phyloP scores from a whole-genome alignment of 352 stramenopile genomes.

The Phytophthora agathidicida region DNA sequence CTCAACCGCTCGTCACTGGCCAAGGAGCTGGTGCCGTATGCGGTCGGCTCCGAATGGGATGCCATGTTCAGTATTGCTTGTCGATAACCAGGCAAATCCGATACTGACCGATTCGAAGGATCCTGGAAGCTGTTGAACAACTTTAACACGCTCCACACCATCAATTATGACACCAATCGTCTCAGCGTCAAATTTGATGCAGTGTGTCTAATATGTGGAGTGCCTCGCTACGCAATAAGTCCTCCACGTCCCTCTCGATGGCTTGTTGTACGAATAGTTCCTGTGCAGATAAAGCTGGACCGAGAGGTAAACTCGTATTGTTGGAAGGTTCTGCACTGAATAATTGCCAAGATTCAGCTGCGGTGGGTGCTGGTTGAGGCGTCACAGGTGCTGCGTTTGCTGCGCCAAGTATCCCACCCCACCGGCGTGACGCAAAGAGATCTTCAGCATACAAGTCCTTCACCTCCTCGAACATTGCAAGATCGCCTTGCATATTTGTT shows the following conservation, averaged over 20 bases:
- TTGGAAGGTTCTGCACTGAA: background rate
- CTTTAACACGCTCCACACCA: too few relatives aligned
- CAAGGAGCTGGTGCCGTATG: slow-evolving; percentile 54
- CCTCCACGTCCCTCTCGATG: slow-evolving; percentile 31
- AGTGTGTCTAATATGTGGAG: background rate
- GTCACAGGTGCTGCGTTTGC: background rate
- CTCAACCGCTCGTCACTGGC: slow-evolving; percentile 33
- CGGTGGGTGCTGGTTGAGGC: background rate
- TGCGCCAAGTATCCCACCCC: slow-evolving; percentile 4
- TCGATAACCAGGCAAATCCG: background rate
- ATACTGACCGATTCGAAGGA: too few relatives aligned
- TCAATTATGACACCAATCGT: slow-evolving; percentile 1
- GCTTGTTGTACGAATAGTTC: slow-evolving; percentile 29
- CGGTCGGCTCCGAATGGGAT: slow-evolving; percentile 42
- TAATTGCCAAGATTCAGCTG: background rate
- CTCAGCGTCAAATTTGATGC: background rate
- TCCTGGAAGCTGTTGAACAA: too few relatives aligned
- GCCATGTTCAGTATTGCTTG: background rate
- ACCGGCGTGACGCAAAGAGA: slow-evolving; percentile 34
- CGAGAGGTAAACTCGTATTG: background rate
- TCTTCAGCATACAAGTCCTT: slow-evolving; percentile 49
- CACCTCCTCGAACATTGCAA: slow-evolving; percentile 52
- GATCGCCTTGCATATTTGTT: slow-evolving; percentile 26
- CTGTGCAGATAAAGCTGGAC: slow-evolving; percentile 1
- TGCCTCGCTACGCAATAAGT: slow-evolving; percentile 16